These are phyloP conservation scores for Xerocomellus intermedius DNA, from an alignment of 768 basidiomycete genomes.

Conservation along the genomic window DNA sequence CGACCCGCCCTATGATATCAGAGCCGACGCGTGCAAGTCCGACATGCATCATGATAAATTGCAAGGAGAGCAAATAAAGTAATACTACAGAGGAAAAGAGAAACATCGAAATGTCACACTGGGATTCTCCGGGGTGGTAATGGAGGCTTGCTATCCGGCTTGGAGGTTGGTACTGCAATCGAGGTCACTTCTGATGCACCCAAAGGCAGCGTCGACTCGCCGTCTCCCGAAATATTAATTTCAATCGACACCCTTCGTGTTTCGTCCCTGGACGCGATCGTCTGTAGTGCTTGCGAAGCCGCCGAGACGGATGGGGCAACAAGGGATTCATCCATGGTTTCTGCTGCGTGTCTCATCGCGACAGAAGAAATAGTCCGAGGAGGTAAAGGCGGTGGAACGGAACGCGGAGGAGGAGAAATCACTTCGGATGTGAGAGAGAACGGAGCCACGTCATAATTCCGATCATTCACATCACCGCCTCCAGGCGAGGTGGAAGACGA, in stretches of 20 bases:
- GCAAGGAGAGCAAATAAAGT: neutral
- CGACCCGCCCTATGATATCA: too few relatives aligned
- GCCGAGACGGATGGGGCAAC: slow-evolving; percentile 28
- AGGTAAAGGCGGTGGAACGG: slow-evolving; percentile 40
- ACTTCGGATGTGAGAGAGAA: slow-evolving; percentile 26
- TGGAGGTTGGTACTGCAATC: neutral
- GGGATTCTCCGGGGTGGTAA: slow-evolving; percentile 34
- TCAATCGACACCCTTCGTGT: slow-evolving; percentile 30
- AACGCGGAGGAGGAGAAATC: slow-evolving; percentile 24
- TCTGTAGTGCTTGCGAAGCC: slow-evolving; percentile 57
- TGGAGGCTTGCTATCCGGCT: slow-evolving; percentile 27
- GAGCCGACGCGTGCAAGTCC: too few relatives aligned
- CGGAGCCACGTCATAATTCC: slow-evolving; percentile 31
- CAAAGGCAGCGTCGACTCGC: slow-evolving; percentile 3
- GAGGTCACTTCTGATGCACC: slow-evolving; percentile 3
- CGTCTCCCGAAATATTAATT: slow-evolving; percentile 5
- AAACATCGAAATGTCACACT: slow-evolving; percentile 6
- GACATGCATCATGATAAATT: neutral
- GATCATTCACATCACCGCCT: slow-evolving; percentile 17
- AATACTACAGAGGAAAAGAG: slow-evolving; percentile 1
- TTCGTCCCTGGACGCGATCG: slow-evolving; percentile 51
- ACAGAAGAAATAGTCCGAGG: slow-evolving; percentile 39
- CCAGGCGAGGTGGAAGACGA: slow-evolving; percentile 8
- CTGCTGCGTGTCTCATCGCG: slow-evolving; percentile 30
- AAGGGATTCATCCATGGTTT: slow-evolving; percentile 22